Percentiles rank a stretch among this genome's conserved stretches.
phyloP scores from a whole-genome alignment of 768 basidiomycete species.

The Amylocystis lapponica region DNA sequence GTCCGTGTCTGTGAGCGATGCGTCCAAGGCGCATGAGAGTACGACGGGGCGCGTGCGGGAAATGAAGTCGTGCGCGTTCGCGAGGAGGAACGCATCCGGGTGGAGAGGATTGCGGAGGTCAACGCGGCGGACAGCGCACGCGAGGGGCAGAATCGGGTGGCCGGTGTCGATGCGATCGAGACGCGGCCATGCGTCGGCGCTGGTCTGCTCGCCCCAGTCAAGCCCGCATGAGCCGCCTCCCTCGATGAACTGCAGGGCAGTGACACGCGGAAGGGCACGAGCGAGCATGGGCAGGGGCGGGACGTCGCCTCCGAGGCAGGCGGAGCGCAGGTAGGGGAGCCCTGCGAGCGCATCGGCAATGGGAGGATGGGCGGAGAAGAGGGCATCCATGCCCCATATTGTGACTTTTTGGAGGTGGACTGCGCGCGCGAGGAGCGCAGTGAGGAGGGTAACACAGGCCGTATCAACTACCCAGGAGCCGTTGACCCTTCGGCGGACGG shows the following conservation, averaged over 20 bases:
- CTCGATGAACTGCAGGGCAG: slow-evolving; percentile 8
- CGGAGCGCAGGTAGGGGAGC: slow-evolving; percentile 9
- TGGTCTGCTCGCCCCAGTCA: slow-evolving; percentile 7
- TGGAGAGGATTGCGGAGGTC: slow-evolving; percentile 10
- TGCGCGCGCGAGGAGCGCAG: slow-evolving; percentile 8
- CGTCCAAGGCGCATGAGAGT: slow-evolving; percentile 6
- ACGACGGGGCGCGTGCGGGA: slow-evolving; percentile 9
- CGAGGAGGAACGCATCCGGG: slow-evolving; percentile 2
- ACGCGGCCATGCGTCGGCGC: background rate
- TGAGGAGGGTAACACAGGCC: slow-evolving; percentile 5
- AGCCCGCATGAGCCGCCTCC: slow-evolving; percentile 11
- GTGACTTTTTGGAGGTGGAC: slow-evolving; percentile 11
- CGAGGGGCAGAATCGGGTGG: slow-evolving; percentile 9
- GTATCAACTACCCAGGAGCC: slow-evolving; percentile 8
- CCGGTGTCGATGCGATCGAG: slow-evolving; percentile 13
- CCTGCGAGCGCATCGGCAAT: slow-evolving; percentile 4
- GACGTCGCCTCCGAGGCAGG: slow-evolving; percentile 14
- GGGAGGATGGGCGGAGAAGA: slow-evolving; percentile 11
- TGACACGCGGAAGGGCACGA: slow-evolving; percentile 12
- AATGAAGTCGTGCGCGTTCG: slow-evolving; percentile 10
- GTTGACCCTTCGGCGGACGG: slow-evolving; percentile 8
- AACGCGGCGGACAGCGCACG: slow-evolving; percentile 7
- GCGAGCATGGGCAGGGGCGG: slow-evolving; percentile 10
- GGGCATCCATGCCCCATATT: slow-evolving; percentile 12
- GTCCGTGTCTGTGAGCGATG: slow-evolving; percentile 3